phyloP scores from a whole-genome alignment of 2,329 filamentous ascomycete species.

The Byssochlamys sp. region DNA sequence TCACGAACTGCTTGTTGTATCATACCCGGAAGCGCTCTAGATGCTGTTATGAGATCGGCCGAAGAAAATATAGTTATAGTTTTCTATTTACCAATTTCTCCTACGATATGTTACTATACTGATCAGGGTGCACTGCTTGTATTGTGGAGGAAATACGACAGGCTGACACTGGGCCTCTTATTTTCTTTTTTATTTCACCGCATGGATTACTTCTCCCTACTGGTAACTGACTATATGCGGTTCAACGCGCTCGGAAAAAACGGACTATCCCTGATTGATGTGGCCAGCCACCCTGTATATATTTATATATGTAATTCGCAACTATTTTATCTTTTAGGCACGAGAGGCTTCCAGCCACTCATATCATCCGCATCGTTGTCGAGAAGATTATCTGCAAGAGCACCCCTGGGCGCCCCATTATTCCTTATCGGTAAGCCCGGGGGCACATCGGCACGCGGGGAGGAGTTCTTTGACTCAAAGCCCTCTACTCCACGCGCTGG shows the following conservation, averaged over 20 bases:
- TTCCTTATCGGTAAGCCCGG: not conserved
- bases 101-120: not conserved
- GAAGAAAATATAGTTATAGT: not conserved
- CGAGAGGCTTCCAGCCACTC: constrained; percentile 22
- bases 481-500: not conserved
- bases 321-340: constrained; percentile 12
- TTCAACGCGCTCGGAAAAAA: not conserved
- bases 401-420: not conserved
- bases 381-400: constrained; percentile 15
- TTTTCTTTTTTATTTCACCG: not conserved
- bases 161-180: too few species aligned
- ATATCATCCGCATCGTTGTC: constrained; percentile 13
- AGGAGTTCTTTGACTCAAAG: not conserved
- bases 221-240: not conserved
- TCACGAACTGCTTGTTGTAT: not conserved
- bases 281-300: not conserved
- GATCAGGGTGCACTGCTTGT: too few species aligned
- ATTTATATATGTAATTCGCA: not conserved
- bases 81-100: not conserved
- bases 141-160: too few species aligned
- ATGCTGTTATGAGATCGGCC: not conserved
- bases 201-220: not conserved
- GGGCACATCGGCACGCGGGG: not conserved
- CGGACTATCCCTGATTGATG: not conserved
- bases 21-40: not conserved